Conservation (phyloP, 768 basidiomycete genomes). For the Phylloporus arenicola region DNA sequence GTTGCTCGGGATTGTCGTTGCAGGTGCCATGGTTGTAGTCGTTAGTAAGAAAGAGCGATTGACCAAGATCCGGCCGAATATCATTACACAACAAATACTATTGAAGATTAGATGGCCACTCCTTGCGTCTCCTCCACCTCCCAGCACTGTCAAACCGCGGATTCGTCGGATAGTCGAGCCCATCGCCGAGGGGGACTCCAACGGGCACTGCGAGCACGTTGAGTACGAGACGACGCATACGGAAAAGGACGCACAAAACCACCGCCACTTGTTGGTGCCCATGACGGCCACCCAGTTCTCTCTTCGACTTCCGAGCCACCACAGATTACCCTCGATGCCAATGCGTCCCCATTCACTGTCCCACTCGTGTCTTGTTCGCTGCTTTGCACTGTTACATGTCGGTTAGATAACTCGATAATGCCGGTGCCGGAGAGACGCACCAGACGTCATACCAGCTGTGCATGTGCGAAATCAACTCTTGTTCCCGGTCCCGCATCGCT, state of each 20-base stretch:
- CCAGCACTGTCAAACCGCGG: conserved; percentile 71
- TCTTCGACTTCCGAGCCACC: conserved; percentile 67
- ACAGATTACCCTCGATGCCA: conserved; percentile 73
- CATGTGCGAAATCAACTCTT: conserved; percentile 41
- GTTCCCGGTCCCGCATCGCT: conserved; percentile 62
- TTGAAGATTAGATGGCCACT: conserved; percentile 66
- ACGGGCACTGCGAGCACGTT: conserved; percentile 34
- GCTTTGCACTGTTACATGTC: conserved; percentile 42
- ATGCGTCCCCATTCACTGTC: conserved; percentile 78
- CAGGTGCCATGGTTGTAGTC: conserved; percentile 19
- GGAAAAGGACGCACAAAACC: conserved; percentile 63
- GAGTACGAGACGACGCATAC: neutral
- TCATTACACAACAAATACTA: conserved; percentile 28
- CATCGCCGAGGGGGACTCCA: conserved; percentile 54
- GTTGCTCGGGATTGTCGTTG: conserved; percentile 10
- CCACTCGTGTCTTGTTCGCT: conserved; percentile 47
- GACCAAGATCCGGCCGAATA: conserved; percentile 20
- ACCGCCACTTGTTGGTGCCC: conserved; percentile 62
- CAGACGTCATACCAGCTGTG: conserved; percentile 49
- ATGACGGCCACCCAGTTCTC: conserved; percentile 79
- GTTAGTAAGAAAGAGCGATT: no score
- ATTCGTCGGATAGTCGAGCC: conserved; percentile 60
- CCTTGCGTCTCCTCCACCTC: conserved; percentile 55
- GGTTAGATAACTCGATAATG: neutral
- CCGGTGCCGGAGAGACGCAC: conserved; percentile 34